Percentiles rank a stretch among this genome's conserved stretches.
Evolutionary conservation across 2,329 filamentous ascomycete genomes (phyloP).

Genomic region (Hypoxylon sp.): DNA sequence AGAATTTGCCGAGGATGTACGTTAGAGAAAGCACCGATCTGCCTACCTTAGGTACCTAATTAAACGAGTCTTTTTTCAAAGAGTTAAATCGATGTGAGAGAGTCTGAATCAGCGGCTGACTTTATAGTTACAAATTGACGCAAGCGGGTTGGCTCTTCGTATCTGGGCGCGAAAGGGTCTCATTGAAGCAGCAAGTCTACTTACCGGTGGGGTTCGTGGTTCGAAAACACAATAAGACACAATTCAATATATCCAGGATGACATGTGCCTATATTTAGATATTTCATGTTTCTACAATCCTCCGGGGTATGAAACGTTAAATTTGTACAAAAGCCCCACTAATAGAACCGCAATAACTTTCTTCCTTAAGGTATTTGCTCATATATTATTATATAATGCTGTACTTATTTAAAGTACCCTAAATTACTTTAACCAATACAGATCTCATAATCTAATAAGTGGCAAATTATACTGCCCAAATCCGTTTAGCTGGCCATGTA

Average conservation of each 20-base stretch:
- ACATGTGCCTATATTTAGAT: constrained; percentile 35
- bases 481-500: too few relatives aligned
- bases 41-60: neutral
- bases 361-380: too few relatives aligned
- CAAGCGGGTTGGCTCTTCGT: neutral
- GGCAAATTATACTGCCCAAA: too few relatives aligned
- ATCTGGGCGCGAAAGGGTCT: neutral
- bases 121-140: neutral
- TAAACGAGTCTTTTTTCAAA: too few relatives aligned
- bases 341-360: too few relatives aligned
- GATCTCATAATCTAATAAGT: too few relatives aligned
- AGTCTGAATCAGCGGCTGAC: neutral
- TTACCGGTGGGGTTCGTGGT: constrained; percentile 9
- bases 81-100: neutral
- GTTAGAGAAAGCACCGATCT: neutral
- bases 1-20: constrained; percentile 13
- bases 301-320: too few relatives aligned
- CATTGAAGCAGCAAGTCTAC: constrained; percentile 13
- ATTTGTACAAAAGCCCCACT: too few relatives aligned
- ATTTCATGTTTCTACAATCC: too few relatives aligned
- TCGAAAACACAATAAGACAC: constrained; percentile 14
- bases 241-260: neutral
- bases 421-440: too few relatives aligned
- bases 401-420: too few relatives aligned
- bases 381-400: too few relatives aligned